Conservation (phyloP, 2,329 filamentous ascomycete genomes). For the Penicillium griseofulvum region DNA sequence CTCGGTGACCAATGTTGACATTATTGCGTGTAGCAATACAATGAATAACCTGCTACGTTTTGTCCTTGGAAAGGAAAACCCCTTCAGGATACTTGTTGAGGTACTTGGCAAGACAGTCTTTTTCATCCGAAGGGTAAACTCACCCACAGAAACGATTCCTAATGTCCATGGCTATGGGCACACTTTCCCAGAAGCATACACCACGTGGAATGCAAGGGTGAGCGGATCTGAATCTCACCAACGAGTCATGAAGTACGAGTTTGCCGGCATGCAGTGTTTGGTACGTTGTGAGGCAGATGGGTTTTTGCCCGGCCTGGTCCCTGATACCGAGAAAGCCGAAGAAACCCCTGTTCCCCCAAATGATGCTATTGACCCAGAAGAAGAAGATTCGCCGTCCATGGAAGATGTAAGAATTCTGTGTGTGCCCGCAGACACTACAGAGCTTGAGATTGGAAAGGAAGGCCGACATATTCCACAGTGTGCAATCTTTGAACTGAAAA, state of each 20-base stretch:
- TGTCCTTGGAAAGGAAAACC: conserved; percentile 42
- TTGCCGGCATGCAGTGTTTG: conserved; percentile 53
- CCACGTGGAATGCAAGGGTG: conserved; percentile 58
- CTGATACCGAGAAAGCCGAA: not conserved
- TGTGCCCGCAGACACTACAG: not conserved
- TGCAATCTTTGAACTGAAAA: conserved; percentile 55
- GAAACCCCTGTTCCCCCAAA: too few species aligned
- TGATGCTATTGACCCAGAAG: not conserved
- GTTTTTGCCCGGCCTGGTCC: conserved; percentile 40
- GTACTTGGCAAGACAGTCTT: conserved; percentile 58
- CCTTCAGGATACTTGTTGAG: conserved; percentile 61
- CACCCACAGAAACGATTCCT: conserved; percentile 56
- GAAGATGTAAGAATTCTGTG: not conserved
- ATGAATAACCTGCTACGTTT: conserved; percentile 62
- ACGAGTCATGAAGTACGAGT: conserved; percentile 57
- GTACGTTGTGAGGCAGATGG: conserved; percentile 61
- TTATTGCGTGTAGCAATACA: conserved; percentile 61
- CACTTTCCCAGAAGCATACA: conserved; percentile 65
- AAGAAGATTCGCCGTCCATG: conserved; percentile 3
- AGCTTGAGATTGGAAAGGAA: conserved; percentile 23
- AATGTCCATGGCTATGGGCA: conserved; percentile 63
- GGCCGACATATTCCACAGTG: conserved; percentile 38
- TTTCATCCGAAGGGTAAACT: conserved; percentile 61
- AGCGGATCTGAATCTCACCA: conserved; percentile 61
- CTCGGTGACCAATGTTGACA: conserved; percentile 44